Evolutionary conservation across 306 rosid genomes (phyloP).

Genomic region (Prunus salicina): DNA sequence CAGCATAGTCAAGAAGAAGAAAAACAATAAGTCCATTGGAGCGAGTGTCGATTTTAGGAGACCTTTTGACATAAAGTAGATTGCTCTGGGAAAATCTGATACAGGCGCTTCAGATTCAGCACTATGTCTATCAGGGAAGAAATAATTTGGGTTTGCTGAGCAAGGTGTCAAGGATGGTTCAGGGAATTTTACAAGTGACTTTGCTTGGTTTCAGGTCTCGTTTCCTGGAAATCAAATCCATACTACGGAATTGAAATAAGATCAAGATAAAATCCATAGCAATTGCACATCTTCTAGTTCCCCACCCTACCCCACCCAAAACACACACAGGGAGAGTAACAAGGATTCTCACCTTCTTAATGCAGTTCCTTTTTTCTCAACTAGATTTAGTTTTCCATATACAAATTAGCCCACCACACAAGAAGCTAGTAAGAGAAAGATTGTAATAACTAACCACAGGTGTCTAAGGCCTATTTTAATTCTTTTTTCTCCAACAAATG

Average conservation of each 20-base stretch:
- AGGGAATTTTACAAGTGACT: background rate
- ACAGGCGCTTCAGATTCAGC: background rate
- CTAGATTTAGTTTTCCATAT: background rate
- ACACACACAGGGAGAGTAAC: background rate
- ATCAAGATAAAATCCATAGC: background rate
- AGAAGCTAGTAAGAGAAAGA: background rate
- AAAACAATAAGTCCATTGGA: background rate
- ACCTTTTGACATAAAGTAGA: background rate
- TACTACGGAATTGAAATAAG: background rate
- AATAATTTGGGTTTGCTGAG: background rate
- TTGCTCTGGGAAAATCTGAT: background rate
- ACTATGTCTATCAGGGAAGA: background rate
- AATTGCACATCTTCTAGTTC: too few relatives aligned
- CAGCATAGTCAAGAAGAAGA: background rate
- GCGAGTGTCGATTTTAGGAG: background rate
- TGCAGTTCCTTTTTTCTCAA: background rate
- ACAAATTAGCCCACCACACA: background rate
- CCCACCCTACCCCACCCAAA: too few relatives aligned
- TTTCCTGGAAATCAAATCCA: background rate
- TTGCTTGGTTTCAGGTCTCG: background rate
- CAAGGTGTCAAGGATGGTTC: background rate
- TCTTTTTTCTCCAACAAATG: background rate
- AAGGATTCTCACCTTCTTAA: background rate
- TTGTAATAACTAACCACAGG: background rate
- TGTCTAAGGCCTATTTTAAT: background rate